Percentiles rank a stretch among this genome's conserved stretches.
phyloP scores from a whole-genome alignment of 768 basidiomycete genomes.

The Tubosaeta sp. region DNA sequence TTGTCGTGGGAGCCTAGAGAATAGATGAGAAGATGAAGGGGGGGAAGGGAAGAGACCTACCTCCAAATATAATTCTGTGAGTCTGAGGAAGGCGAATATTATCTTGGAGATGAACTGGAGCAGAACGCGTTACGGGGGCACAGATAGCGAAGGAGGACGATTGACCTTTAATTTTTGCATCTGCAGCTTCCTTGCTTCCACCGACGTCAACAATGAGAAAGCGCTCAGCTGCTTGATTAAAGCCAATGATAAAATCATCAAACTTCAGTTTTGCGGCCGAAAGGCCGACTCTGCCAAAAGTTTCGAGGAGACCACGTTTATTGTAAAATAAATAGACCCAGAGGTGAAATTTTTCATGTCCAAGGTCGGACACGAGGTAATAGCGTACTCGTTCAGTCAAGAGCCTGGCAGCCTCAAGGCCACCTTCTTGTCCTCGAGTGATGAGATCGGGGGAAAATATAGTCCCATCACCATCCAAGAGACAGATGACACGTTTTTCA shows the following conservation, averaged over 20 bases:
- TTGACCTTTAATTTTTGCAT: conserved; percentile 70
- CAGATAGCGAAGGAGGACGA: background rate
- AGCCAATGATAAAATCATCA: conserved; percentile 64
- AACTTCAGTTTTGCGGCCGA: conserved; percentile 40
- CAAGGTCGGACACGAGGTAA: conserved; percentile 18
- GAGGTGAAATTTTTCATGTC: conserved; percentile 39
- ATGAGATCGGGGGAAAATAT: conserved; percentile 57
- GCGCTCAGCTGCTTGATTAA: conserved; percentile 64
- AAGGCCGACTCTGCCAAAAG: conserved; percentile 37
- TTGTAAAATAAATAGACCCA: conserved; percentile 64
- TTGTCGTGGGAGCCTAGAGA: conserved; percentile 64
- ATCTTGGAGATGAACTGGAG: conserved; percentile 37
- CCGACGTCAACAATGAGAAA: conserved; percentile 72
- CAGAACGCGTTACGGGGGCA: conserved; percentile 2
- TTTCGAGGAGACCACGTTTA: conserved; percentile 54
- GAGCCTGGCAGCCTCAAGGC: conserved; percentile 49
- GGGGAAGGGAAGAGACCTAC: conserved; percentile 29
- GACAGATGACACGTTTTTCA: conserved; percentile 37
- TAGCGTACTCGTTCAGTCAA: conserved; percentile 34
- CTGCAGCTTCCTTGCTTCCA: conserved; percentile 66
- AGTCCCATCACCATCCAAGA: conserved; percentile 62
- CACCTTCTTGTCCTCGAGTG: conserved; percentile 52
- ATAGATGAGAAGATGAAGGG: background rate
- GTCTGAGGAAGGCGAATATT: conserved; percentile 55
- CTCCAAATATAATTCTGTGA: conserved; percentile 64